These are phyloP conservation scores for Pichia cephalocereana DNA, from an alignment of 805 yeast genomes.

Conservation along the genomic window DNA sequence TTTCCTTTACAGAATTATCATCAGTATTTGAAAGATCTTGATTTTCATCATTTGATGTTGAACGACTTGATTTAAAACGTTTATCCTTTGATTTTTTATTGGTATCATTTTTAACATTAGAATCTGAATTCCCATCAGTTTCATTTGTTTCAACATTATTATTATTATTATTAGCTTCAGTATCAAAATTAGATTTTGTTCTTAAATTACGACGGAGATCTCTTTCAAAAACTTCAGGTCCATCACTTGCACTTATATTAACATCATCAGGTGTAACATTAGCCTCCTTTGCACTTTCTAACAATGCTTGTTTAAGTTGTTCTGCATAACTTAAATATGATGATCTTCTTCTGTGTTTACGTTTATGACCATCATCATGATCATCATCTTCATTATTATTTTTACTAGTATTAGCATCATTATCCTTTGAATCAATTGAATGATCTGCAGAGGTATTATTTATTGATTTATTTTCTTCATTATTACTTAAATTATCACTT, in stretches of 20 bases:
- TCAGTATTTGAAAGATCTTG: neutral
- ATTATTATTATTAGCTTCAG: neutral
- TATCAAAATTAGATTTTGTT: neutral
- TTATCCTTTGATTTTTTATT: neutral
- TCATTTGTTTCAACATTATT: neutral
- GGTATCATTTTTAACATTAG: neutral
- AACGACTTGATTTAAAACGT: neutral
- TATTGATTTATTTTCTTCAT: constrained; percentile 8
- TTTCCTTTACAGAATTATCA: neutral
- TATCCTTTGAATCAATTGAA: neutral
- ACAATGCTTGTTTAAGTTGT: constrained; percentile 35
- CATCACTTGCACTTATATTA: constrained; percentile 25
- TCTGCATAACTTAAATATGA: constrained; percentile 28
- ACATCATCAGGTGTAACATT: constrained; percentile 30
- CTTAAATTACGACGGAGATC: neutral
- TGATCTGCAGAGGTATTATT: neutral
- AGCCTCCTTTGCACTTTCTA: constrained; percentile 48
- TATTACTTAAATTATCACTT: neutral
- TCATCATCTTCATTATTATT: constrained; percentile 4
- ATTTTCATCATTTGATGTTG: constrained; percentile 1
- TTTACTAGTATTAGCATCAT: neutral
- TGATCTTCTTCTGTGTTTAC: constrained; percentile 6
- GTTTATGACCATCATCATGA: constrained; percentile 3
- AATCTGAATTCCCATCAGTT: neutral
- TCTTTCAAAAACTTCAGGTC: neutral